A percentile compares a stretch with the other conserved stretches of the same genome.
phyloP scores from a whole-genome alignment of 768 basidiomycete genomes.

The Russula emetica region DNA sequence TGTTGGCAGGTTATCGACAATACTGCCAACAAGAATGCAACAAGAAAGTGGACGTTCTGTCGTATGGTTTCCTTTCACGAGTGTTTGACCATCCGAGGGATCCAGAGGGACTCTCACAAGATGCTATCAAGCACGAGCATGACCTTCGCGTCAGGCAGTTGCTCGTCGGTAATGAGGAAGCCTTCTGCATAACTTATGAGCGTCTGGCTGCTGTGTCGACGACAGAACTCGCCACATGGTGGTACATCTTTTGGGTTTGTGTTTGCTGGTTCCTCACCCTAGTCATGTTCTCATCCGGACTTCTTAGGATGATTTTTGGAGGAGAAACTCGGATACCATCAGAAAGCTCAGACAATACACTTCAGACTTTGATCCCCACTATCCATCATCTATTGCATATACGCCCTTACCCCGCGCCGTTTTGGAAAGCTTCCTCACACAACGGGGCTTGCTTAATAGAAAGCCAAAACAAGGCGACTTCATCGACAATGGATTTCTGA shows the following conservation, averaged over 20 bases:
- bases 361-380: slow-evolving; percentile 67
- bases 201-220: slow-evolving; percentile 48
- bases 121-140: slow-evolving; percentile 45
- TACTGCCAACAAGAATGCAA: slow-evolving; percentile 46
- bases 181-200: slow-evolving; percentile 49
- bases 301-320: slow-evolving; percentile 67
- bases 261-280: too few species aligned
- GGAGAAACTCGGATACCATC: slow-evolving; percentile 61
- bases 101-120: slow-evolving; percentile 42
- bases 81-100: slow-evolving; percentile 57
- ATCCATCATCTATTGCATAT: slow-evolving; percentile 67
- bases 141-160: slow-evolving; percentile 55
- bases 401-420: slow-evolving; percentile 59
- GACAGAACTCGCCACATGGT: slow-evolving; percentile 57
- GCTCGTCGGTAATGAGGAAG: slow-evolving; percentile 42
- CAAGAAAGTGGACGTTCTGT: slow-evolving; percentile 51
- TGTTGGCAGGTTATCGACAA: slow-evolving; percentile 49
- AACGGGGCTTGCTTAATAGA: slow-evolving; percentile 54
- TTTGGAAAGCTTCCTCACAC: slow-evolving; percentile 59
- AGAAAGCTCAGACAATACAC: slow-evolving; percentile 45
- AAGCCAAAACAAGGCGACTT: slow-evolving; percentile 44
- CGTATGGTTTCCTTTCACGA: slow-evolving; percentile 57
- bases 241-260: slow-evolving; percentile 76
- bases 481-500: slow-evolving; percentile 62
- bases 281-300: neutral